phyloP scores from a whole-genome alignment of 2,329 filamentous ascomycete genomes.

The Colletotrichum eremochloae region DNA sequence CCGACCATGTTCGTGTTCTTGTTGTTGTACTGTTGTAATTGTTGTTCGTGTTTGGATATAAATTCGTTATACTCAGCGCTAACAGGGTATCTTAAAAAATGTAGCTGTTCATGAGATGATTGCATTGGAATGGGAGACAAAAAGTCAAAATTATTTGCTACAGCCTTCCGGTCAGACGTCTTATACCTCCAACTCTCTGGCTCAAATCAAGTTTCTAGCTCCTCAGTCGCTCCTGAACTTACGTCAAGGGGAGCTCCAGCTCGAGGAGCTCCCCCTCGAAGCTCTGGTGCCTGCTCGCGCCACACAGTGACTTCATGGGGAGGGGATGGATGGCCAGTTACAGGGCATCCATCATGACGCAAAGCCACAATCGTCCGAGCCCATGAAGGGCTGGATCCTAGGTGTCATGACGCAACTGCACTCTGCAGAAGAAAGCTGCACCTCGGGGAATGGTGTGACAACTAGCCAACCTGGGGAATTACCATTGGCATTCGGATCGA shows the following conservation, averaged over 20 bases:
- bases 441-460: conserved; percentile 42
- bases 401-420: conserved; percentile 42
- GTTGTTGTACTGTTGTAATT: conserved; percentile 2
- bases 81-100: conserved; percentile 33
- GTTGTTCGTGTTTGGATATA: conserved; percentile 41
- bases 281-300: conserved; percentile 40
- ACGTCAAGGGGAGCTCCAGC: conserved; percentile 42
- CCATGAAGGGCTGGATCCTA: conserved; percentile 33
- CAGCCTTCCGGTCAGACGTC: conserved; percentile 31
- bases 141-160: conserved; percentile 4
- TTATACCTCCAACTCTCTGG: conserved; percentile 41
- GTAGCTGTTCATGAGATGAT: conserved; percentile 33
- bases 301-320: conserved; percentile 43
- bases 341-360: conserved; percentile 42
- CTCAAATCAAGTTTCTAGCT: conserved; percentile 43
- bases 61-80: conserved; percentile 24
- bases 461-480: conserved; percentile 14
- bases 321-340: conserved; percentile 22
- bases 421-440: conserved; percentile 30
- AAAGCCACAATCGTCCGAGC: conserved; percentile 44
- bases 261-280: conserved; percentile 32
- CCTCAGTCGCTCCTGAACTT: conserved; percentile 20
- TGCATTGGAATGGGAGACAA: conserved; percentile 30
- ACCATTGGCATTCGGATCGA: conserved; percentile 48
- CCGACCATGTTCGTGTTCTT: conserved; percentile 28